Evolutionary conservation across 768 basidiomycete genomes (phyloP).

Genomic region (Sporobolomyces roseus): DNA sequence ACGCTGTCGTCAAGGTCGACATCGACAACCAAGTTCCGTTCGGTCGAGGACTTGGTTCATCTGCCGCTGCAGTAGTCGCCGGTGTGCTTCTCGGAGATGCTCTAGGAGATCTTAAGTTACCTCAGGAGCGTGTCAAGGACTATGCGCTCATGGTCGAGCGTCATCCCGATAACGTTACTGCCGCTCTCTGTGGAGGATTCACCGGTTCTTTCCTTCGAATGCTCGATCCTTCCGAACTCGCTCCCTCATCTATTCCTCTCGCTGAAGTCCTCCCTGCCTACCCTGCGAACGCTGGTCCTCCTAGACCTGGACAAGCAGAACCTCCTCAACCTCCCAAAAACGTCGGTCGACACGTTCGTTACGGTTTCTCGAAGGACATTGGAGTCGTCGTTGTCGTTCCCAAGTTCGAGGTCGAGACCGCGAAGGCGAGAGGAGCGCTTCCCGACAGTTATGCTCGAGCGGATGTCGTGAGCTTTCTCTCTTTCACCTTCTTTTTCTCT

Average conservation of each 20-base stretch:
- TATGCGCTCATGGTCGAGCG: slow-evolving; percentile 98
- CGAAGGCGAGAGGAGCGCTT: slow-evolving; percentile 84
- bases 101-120: slow-evolving; percentile 69
- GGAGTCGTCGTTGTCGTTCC: slow-evolving; percentile 93
- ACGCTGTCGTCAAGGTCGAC: slow-evolving; percentile 55
- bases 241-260: slow-evolving; percentile 83
- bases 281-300: slow-evolving; percentile 70
- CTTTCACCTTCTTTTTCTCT: too few relatives aligned
- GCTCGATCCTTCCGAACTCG: slow-evolving; percentile 71
- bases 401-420: slow-evolving; percentile 91
- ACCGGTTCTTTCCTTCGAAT: slow-evolving; percentile 93
- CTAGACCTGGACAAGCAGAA: slow-evolving; percentile 47
- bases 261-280: slow-evolving; percentile 96
- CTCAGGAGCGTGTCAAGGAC: slow-evolving; percentile 73
- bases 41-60: slow-evolving; percentile 93
- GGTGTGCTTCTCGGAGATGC: slow-evolving; percentile 84
- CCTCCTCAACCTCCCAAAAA: slow-evolving; percentile 83
- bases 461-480: slow-evolving; percentile 65
- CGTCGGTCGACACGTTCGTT: slow-evolving; percentile 90
- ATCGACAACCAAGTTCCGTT: slow-evolving; percentile 97
- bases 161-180: slow-evolving; percentile 98
- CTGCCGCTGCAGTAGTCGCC: slow-evolving; percentile 97
- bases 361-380: slow-evolving; percentile 77
- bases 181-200: slow-evolving; percentile 92
- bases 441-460: slow-evolving; percentile 78